phyloP scores from a whole-genome alignment of 768 basidiomycete genomes.

The Solioccasus polychromus region DNA sequence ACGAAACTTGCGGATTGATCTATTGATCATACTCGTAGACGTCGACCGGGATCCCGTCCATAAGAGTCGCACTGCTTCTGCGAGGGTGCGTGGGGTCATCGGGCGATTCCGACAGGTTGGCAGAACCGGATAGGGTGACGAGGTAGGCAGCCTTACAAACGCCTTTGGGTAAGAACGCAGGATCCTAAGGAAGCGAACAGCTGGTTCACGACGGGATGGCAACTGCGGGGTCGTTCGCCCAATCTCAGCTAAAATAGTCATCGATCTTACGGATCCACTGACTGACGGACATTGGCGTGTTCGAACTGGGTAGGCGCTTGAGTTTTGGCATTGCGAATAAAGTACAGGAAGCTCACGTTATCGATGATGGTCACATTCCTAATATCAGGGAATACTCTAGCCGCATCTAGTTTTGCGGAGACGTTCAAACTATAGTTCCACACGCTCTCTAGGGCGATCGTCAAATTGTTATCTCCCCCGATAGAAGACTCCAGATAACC shows the following conservation, averaged over 20 bases:
- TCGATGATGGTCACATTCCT: conserved; percentile 16
- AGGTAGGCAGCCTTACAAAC: conserved; percentile 56
- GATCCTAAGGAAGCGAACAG: conserved; percentile 36
- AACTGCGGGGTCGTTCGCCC: conserved; percentile 33
- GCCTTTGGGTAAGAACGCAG: conserved; percentile 55
- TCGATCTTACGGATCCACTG: conserved; percentile 49
- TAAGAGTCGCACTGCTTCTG: conserved; percentile 34
- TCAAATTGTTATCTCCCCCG: conserved; percentile 40
- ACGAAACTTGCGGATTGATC: conserved; percentile 52
- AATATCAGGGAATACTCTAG: conserved; percentile 39
- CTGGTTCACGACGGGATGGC: background rate
- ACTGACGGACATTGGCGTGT: conserved; percentile 44
- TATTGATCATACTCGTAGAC: conserved; percentile 52
- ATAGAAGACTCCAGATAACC: conserved; percentile 35
- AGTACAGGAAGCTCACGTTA: conserved; percentile 26
- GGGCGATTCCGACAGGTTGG: conserved; percentile 17
- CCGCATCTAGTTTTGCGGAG: conserved; percentile 45
- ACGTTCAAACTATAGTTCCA: conserved; percentile 54
- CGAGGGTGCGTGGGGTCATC: conserved; percentile 24
- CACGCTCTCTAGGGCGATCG: conserved; percentile 52
- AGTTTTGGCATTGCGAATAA: background rate
- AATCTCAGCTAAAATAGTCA: conserved; percentile 63
- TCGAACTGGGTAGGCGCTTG: conserved; percentile 39
- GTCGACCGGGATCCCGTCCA: conserved; percentile 53
- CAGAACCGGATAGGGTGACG: conserved; percentile 36